Conservation (phyloP, 23 red algal species). For the Agarophyton chilense region DNA sequence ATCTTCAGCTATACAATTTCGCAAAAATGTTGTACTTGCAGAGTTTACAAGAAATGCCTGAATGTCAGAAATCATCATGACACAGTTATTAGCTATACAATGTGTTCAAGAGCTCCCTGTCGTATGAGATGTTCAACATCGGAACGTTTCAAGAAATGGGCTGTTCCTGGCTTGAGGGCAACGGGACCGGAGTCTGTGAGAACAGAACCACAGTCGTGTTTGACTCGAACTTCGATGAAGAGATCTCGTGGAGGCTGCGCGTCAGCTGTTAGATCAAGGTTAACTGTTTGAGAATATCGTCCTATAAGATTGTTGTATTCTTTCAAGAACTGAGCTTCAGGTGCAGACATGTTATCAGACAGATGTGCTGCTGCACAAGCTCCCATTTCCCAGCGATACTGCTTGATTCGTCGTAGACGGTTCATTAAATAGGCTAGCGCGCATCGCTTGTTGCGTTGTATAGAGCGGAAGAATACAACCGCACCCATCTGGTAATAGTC, state of each 20-base stretch:
- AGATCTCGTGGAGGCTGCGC: constrained; percentile 72
- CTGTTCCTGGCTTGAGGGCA: constrained; percentile 73
- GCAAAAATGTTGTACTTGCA: constrained; percentile 25
- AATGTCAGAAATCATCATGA: background rate
- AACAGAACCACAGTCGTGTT: constrained; percentile 75
- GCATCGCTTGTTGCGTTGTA: constrained; percentile 93
- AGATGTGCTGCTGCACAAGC: constrained; percentile 28
- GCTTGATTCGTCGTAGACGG: constrained; percentile 56
- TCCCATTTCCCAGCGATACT: constrained; percentile 69
- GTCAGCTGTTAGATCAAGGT: constrained; percentile 84
- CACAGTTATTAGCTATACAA: constrained; percentile 38
- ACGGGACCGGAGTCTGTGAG: constrained; percentile 84
- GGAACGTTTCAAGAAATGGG: constrained; percentile 72
- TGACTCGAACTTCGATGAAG: constrained; percentile 88
- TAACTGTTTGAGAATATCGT: constrained; percentile 68
- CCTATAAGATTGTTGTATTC: constrained; percentile 77
- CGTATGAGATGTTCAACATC: constrained; percentile 94
- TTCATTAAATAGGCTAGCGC: constrained; percentile 85
- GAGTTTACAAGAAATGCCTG: background rate
- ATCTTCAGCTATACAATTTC: constrained; percentile 46
- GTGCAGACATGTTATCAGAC: constrained; percentile 59
- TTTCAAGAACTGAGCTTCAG: constrained; percentile 63
- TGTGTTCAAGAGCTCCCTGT: constrained; percentile 81
- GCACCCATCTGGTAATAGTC: constrained; percentile 29
- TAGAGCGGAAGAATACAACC: constrained; percentile 77